Base-by-base conservation (phyloP, 495 filamentous ascomycete genomes). In the Aspergillus avenaceus region DNA sequence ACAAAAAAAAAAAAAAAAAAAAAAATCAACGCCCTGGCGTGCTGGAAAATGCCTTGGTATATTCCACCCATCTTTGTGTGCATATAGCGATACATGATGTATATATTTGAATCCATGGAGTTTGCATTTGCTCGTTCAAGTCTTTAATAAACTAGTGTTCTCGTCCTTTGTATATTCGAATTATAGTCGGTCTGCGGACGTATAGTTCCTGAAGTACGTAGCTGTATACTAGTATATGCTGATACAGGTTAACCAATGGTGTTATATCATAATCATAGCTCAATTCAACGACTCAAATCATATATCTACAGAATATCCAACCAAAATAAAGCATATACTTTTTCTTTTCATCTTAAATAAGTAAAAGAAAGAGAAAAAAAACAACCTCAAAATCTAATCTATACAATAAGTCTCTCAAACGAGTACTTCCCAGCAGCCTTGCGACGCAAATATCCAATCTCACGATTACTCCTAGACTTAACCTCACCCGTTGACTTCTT, bases 341-440 rank as follows among this genome's bases (percentile, higher is more conserved):
- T 31, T 31, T 9, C n/a, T 3, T 31, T 11, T n/a, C n/a, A n/a
- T n/a, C n/a, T n/a, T n/a, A n/a, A n/a, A n/a, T n/a, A 21, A 31
- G 44, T 9, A 44, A 25, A 14, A 18, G 18, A 13, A 50, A 28
- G 13, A 23, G 22, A 26, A 2, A 37, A 40, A 36, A 23, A 41
- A 16, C 22, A 23, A 43, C 3, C 1, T n/a, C 16, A 4, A 19
- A 14, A 4, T 4, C 24, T 11, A 12, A 47, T 36, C 47, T 70
- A 85, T 49, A 90, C 68, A 44, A 80, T 63, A 49, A 92, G 84
- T 63, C 80, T 77, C 61, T 90, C 85, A 47, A 90, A 78, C 22
- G 86, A 87, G 71, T 95, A 95, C 52, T 85, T 79, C 31, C 82
- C 83, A 38, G 84, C 80, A 45, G 82, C 84, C 71, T 84, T 83